Evolutionary conservation across 352 stramenopile genomes (phyloP), one percentile per base, ranked within the genome.

Genomic region (Phytophthora hybrid): DNA sequence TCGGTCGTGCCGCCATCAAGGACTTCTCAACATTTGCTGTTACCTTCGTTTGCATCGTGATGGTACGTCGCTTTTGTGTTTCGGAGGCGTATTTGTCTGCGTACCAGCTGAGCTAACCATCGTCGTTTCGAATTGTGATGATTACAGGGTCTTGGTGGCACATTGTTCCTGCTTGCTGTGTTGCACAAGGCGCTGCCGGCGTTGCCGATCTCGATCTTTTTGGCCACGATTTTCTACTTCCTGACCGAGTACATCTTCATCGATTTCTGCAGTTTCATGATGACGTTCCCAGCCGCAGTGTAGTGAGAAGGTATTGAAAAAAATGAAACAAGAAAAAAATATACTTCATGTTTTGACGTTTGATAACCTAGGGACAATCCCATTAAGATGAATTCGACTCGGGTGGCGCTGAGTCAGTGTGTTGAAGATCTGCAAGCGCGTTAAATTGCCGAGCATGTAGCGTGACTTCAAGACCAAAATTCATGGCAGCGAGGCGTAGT

Each of bases 1-100:
- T 99, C 10, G 96, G 94, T 11, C 97, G 98, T 52, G 97, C 98
- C 47, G 96, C 96, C 18, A 94, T 98, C 47, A 97, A 97, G 71
- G 97, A 98, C 69, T 99, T 99, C 72, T 97, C 95, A 19, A 96
- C 97, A 5, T 99, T 99, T 76, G 91, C 92, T 4, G 87, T 95
- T 32, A 97, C 93, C 54, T 98, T 99, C 55, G 69, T 99, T 11
- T 93, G 85, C 61, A 97, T 97, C 34, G 94, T 99, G 59, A 89
- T 99, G 59, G 88, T 95, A 78, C 80, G 81, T 31, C 31, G 32
- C 34, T 11, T 8, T 5, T 23, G 9, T 13, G 18, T 44, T 54
- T 18, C 37, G 10, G 37, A 18, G 37, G 37, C 4, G 11, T 44
- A 14, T 2, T 49, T 29, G n/a, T 66, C 9, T 74, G 2, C 46